Evolutionary conservation across 768 basidiomycete species (phyloP).

Genomic region (Amanita subjunquillea): DNA sequence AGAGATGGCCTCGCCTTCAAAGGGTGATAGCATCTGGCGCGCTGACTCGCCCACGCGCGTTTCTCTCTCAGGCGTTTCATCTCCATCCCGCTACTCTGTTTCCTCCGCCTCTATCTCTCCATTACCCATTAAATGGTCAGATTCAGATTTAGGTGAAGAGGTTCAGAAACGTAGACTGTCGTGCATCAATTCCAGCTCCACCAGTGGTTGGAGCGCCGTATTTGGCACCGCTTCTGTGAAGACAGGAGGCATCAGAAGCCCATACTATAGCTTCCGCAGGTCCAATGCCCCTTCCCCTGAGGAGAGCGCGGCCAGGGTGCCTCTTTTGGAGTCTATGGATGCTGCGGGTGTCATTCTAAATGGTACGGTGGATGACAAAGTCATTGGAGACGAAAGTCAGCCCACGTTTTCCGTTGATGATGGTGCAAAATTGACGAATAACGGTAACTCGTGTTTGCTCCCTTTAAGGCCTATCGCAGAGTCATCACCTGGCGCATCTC

Average conservation of each 20-base stretch:
- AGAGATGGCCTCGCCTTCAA: slow-evolving; percentile 4
- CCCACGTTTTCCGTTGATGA: slow-evolving; percentile 7
- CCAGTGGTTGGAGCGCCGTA: background rate
- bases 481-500: background rate
- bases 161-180: background rate
- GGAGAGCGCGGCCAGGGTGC: background rate
- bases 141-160: background rate
- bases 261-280: slow-evolving; percentile 1
- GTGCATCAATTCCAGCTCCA: background rate
- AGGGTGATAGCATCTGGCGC: background rate
- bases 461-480: slow-evolving; percentile 4
- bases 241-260: slow-evolving; percentile 5
- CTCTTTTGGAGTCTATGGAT: background rate
- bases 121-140: slow-evolving; percentile 2
- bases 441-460: background rate
- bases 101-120: background rate
- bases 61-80: background rate
- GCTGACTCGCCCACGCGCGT: background rate
- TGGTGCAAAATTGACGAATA: slow-evolving; percentile 4
- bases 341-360: background rate
- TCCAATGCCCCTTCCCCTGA: slow-evolving; percentile 5
- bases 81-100: slow-evolving; percentile 6
- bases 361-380: background rate
- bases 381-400: slow-evolving; percentile 5
- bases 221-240: slow-evolving; percentile 1